These are phyloP conservation scores for Yarrowia divulgata DNA, from an alignment of 805 yeast species.

Conservation along the genomic window DNA sequence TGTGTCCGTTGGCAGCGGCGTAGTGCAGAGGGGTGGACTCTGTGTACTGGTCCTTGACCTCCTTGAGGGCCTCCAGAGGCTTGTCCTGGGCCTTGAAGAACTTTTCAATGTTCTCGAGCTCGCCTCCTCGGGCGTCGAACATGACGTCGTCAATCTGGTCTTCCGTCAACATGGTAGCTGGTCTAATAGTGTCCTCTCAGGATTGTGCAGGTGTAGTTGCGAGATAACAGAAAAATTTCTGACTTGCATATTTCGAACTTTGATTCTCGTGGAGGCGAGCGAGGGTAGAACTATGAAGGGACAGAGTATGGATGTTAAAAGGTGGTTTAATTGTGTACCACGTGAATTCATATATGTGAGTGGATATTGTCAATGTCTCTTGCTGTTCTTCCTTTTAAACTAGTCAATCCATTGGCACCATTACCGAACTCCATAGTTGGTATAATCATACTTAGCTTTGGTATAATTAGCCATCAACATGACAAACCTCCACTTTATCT, in stretches of 20 bases:
- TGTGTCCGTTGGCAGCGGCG: constrained; percentile 96
- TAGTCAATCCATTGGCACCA: too few species aligned
- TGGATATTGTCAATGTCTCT: too few species aligned
- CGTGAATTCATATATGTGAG: too few species aligned
- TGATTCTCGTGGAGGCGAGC: background rate
- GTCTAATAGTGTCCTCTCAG: constrained; percentile 9
- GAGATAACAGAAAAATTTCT: constrained; percentile 36
- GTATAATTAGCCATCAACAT: too few species aligned
- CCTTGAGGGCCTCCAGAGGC: constrained; percentile 52
- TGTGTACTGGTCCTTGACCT: constrained; percentile 69
- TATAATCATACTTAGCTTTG: too few species aligned
- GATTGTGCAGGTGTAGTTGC: constrained; percentile 32
- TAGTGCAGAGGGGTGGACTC: constrained; percentile 84
- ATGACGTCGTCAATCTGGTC: constrained; percentile 86
- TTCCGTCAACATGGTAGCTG: constrained; percentile 20
- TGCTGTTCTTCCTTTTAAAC: too few species aligned
- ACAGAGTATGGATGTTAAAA: background rate
- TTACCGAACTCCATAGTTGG: too few species aligned
- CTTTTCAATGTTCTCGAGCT: constrained; percentile 73
- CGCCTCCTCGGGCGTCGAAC: constrained; percentile 88
- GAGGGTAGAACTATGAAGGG: background rate
- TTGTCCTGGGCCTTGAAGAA: constrained; percentile 59
- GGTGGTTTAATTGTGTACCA: too few species aligned
- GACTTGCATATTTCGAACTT: constrained; percentile 30
- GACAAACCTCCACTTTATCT: too few species aligned